These are phyloP conservation scores for Cercospora sojina DNA, from an alignment of 2,329 filamentous ascomycete species.

Conservation along the genomic window DNA sequence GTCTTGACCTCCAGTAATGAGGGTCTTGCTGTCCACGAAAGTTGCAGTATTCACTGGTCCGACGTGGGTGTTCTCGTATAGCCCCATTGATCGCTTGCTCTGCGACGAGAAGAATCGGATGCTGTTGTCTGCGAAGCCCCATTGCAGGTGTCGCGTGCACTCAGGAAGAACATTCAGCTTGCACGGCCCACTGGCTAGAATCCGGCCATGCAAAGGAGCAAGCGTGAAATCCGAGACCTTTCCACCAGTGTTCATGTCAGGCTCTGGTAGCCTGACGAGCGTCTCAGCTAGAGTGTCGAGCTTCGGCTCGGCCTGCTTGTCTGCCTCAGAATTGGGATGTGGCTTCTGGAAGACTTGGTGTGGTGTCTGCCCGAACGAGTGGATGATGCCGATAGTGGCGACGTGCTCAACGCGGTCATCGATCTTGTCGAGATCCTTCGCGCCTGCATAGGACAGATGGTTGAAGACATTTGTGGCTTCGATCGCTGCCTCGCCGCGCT, in stretches of 20 bases:
- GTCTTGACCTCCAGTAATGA: slow-evolving; percentile 89
- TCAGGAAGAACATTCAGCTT: slow-evolving; percentile 80
- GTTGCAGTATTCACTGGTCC: slow-evolving; percentile 80
- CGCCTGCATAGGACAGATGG: slow-evolving; percentile 89
- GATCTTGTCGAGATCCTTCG: slow-evolving; percentile 88
- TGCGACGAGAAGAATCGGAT: slow-evolving; percentile 89
- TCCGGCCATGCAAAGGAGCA: slow-evolving; percentile 73
- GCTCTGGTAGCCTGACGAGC: slow-evolving; percentile 74
- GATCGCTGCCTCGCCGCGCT: slow-evolving; percentile 85
- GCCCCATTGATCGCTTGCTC: slow-evolving; percentile 78
- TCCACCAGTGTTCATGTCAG: slow-evolving; percentile 73
- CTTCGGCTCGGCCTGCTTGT: slow-evolving; percentile 60
- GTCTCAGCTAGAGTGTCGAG: slow-evolving; percentile 77
- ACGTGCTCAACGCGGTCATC: slow-evolving; percentile 81
- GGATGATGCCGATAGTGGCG: slow-evolving; percentile 91
- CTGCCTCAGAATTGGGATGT: slow-evolving; percentile 68
- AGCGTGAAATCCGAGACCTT: slow-evolving; percentile 76
- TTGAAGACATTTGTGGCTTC: slow-evolving; percentile 96
- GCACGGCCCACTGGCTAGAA: slow-evolving; percentile 81
- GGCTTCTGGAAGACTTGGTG: slow-evolving; percentile 85
- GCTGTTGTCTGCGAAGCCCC: slow-evolving; percentile 92
- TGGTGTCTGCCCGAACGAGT: slow-evolving; percentile 97
- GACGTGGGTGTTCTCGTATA: slow-evolving; percentile 92
- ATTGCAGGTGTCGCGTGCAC: slow-evolving; percentile 91
- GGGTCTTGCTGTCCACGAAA: slow-evolving; percentile 84